Percentiles rank a stretch among this genome's conserved stretches.
Evolutionary conservation across 2,329 filamentous ascomycete species (phyloP).

Genomic region (Pyrenophora graminea): DNA sequence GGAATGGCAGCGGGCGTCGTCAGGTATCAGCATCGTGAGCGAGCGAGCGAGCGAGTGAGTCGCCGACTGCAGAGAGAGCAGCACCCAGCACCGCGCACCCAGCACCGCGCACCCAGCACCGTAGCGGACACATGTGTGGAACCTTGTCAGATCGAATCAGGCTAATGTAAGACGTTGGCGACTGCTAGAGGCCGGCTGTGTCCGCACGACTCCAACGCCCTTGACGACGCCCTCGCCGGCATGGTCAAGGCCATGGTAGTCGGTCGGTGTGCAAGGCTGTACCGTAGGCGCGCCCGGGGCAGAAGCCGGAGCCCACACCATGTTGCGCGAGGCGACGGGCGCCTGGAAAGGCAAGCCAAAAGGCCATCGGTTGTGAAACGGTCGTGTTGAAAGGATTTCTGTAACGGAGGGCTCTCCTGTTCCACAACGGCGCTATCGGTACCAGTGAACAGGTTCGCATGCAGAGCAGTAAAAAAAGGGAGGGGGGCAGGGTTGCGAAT

Average conservation of each 20-base stretch:
- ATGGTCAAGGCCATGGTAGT: no score
- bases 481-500: slow-evolving; percentile 9
- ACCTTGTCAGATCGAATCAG: slow-evolving; percentile 41
- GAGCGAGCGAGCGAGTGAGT: slow-evolving; percentile 11
- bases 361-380: slow-evolving; percentile 15
- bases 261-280: background rate
- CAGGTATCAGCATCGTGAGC: slow-evolving; percentile 11
- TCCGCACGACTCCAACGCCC: slow-evolving; percentile 26
- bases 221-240: background rate
- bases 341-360: slow-evolving; percentile 5
- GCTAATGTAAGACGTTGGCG: slow-evolving; percentile 43
- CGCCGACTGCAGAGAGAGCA: slow-evolving; percentile 9
- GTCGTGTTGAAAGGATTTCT: slow-evolving; percentile 13
- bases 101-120: no score
- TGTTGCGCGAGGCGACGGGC: slow-evolving; percentile 1
- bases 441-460: slow-evolving; percentile 31
- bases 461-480: background rate
- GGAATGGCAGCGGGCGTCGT: slow-evolving; percentile 17
- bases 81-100: no score
- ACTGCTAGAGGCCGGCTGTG: slow-evolving; percentile 37
- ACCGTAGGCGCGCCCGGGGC: no score
- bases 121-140: slow-evolving; percentile 22
- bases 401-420: slow-evolving; percentile 25
- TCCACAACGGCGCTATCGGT: slow-evolving; percentile 25
- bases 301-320: no score